Evolutionary conservation across 164 flowering plant genomes (phyloP).

Genomic region (Annona cherimola): DNA sequence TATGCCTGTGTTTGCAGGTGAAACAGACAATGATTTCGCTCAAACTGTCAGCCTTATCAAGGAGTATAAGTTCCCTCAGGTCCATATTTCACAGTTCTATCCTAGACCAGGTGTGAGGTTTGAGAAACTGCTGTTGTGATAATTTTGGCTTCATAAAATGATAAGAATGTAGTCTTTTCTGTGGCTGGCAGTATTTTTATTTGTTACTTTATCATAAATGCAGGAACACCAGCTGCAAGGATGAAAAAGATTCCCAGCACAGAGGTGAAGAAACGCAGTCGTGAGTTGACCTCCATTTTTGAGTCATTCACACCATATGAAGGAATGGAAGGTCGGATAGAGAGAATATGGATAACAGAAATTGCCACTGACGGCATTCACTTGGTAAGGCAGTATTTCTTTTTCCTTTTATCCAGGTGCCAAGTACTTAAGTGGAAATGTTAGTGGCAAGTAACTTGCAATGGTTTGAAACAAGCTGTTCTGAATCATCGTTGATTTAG

Average conservation of each 20-base stretch:
- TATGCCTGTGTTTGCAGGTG: constrained; percentile 48
- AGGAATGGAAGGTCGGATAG: constrained; percentile 85
- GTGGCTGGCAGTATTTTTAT: neutral
- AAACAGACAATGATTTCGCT: constrained; percentile 93
- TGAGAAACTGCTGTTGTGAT: neutral
- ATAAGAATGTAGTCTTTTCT: neutral
- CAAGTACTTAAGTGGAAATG: neutral
- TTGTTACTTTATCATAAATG: neutral
- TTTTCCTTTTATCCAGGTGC: neutral
- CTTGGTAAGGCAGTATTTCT: constrained; percentile 53
- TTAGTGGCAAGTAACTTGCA: neutral
- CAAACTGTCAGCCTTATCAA: constrained; percentile 65
- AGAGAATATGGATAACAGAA: constrained; percentile 95
- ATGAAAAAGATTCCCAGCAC: constrained; percentile 92
- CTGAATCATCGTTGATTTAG: neutral
- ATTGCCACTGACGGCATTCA: constrained; percentile 86
- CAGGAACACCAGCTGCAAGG: constrained; percentile 99
- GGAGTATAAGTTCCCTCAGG: constrained; percentile 86
- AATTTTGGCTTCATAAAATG: neutral
- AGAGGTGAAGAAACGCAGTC: constrained; percentile 88
- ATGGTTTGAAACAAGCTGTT: neutral
- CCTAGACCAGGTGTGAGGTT: constrained; percentile 81
- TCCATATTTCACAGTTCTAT: constrained; percentile 97
- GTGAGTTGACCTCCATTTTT: constrained; percentile 84
- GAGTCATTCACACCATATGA: constrained; percentile 85